Evolutionary conservation across 169 alveolate species (phyloP).

Genomic region (Babesia divergens): DNA sequence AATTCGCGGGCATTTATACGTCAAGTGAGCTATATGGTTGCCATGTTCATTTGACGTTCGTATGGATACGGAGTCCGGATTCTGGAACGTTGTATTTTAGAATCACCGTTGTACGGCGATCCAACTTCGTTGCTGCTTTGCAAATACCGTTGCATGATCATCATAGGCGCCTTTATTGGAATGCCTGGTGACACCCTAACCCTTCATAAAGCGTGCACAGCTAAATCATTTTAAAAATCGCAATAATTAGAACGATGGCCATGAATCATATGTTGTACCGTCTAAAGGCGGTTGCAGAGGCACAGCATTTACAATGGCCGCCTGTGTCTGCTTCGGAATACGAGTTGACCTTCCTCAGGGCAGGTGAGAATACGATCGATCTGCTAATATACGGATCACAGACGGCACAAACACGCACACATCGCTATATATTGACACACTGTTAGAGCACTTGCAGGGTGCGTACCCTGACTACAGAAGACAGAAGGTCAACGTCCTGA

Average conservation of each 20-base stretch:
- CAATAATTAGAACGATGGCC: conserved; percentile 19
- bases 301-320: conserved; percentile 52
- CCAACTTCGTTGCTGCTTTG: too few species aligned
- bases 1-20: too few species aligned
- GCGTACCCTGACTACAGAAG: conserved; percentile 49
- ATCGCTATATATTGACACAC: conserved; percentile 3
- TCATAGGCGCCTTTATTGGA: too few species aligned
- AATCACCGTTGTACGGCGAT: too few species aligned
- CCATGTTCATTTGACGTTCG: too few species aligned
- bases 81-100: too few species aligned
- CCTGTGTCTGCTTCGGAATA: conserved; percentile 38
- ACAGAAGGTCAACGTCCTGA: conserved; percentile 52
- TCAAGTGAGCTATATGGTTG: too few species aligned
- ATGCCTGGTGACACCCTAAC: neutral
- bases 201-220: neutral
- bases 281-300: conserved; percentile 25
- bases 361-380: conserved; percentile 10
- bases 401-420: neutral
- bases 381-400: neutral
- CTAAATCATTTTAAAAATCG: too few species aligned
- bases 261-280: conserved; percentile 23
- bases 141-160: too few species aligned
- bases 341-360: conserved; percentile 33
- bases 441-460: conserved; percentile 33
- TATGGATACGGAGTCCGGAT: too few species aligned